Percentiles rank a stretch among this genome's conserved stretches.
phyloP scores from a whole-genome alignment of 116 monocot species.

The Zostera marina region DNA sequence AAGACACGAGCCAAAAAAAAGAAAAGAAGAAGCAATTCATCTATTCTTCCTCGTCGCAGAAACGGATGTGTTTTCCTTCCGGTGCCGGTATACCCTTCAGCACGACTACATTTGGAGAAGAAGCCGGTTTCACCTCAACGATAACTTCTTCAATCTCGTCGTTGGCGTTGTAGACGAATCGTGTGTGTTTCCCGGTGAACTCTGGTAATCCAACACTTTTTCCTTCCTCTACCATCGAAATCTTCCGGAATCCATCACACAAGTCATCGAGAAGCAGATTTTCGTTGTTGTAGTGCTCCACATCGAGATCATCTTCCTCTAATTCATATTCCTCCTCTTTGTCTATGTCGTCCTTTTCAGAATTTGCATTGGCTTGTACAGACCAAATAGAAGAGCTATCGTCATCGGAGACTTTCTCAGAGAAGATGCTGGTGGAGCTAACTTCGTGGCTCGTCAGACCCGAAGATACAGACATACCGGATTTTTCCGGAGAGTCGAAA shows the following conservation, averaged over 20 bases:
- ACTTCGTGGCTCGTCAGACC: slow-evolving; percentile 28
- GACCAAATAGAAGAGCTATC: slow-evolving; percentile 51
- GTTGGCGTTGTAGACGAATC: slow-evolving; percentile 56
- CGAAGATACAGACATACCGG: slow-evolving; percentile 17
- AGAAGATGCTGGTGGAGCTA: slow-evolving; percentile 9
- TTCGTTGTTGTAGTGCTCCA: slow-evolving; percentile 4
- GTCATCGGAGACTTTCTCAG: slow-evolving; percentile 16
- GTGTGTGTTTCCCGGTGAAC: slow-evolving; percentile 39
- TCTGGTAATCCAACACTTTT: slow-evolving; percentile 9
- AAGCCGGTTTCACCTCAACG: background rate
- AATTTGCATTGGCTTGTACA: slow-evolving; percentile 36
- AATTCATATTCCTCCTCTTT: background rate
- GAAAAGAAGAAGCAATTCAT: background rate
- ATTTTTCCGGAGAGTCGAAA: slow-evolving; percentile 70
- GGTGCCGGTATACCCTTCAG: slow-evolving; percentile 52
- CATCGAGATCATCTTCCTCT: slow-evolving; percentile 7
- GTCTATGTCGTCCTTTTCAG: slow-evolving; percentile 2
- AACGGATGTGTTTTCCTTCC: slow-evolving; percentile 52
- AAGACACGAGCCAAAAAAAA: background rate
- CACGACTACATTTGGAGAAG: slow-evolving; percentile 11
- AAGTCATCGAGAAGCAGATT: slow-evolving; percentile 15
- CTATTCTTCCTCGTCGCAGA: slow-evolving; percentile 20
- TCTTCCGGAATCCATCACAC: slow-evolving; percentile 29
- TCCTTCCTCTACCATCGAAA: slow-evolving; percentile 12
- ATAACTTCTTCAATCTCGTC: slow-evolving; percentile 39